These are phyloP conservation scores for Ascoidea asiatica DNA, from an alignment of 805 yeast genomes.

Conservation along the genomic window DNA sequence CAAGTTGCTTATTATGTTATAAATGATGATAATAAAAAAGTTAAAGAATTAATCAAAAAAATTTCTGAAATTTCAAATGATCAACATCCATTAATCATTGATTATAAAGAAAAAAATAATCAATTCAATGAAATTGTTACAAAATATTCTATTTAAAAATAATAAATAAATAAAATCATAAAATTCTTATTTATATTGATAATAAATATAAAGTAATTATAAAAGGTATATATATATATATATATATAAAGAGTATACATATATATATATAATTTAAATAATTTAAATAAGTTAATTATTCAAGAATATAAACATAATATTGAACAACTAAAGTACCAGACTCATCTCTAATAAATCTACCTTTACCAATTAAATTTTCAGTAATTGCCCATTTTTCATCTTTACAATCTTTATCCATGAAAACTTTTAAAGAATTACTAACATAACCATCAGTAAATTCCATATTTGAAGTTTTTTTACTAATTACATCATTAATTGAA, in stretches of 20 bases:
- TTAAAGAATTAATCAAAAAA: conserved; percentile 28
- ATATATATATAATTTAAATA: not conserved
- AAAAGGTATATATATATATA: not conserved
- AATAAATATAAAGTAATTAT: not conserved
- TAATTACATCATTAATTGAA: conserved; percentile 22
- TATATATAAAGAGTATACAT: too few relatives aligned
- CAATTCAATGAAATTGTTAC: conserved; percentile 64
- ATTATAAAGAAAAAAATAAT: conserved; percentile 44
- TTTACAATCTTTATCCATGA: conserved; percentile 26
- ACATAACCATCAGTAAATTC: conserved; percentile 34
- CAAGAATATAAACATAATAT: conserved; percentile 27
- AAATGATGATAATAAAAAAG: conserved; percentile 31
- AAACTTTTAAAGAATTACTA: conserved; percentile 31
- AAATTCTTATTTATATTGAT: too few relatives aligned
- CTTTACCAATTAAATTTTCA: conserved; percentile 41
- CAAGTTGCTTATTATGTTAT: conserved; percentile 52
- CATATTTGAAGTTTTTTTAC: conserved; percentile 18
- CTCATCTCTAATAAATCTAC: conserved; percentile 39
- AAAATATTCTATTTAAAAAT: conserved; percentile 16
- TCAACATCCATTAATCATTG: conserved; percentile 39
- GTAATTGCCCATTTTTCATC: conserved; percentile 37
- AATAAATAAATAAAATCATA: too few relatives aligned
- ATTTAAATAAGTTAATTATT: conserved; percentile 4
- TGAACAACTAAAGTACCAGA: conserved; percentile 36
- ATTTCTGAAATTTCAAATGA: conserved; percentile 28